Evolutionary conservation across 495 filamentous ascomycete genomes (phyloP).

Genomic region (Penicillium tannophilum): DNA sequence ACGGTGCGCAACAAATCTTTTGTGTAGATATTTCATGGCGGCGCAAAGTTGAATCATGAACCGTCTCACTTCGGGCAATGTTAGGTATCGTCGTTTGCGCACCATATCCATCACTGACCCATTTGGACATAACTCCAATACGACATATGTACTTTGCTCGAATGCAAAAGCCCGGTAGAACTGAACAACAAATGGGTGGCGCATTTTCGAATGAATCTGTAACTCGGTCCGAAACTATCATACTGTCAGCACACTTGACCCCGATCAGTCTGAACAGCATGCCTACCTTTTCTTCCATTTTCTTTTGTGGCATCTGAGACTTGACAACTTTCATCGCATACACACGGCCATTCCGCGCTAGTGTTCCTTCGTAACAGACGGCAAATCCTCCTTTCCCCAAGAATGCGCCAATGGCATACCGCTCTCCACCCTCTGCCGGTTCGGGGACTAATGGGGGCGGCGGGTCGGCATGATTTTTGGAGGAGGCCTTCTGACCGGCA

Average conservation of each 20-base stretch:
- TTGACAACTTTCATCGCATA: constrained; percentile 91
- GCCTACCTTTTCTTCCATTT: constrained; percentile 83
- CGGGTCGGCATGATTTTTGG: constrained; percentile 67
- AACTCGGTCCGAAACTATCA: constrained; percentile 92
- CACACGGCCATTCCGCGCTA: constrained; percentile 62
- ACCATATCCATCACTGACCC: constrained; percentile 99
- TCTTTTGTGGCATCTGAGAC: constrained; percentile 81
- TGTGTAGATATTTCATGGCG: constrained; percentile 96
- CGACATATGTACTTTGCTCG: constrained; percentile 83
- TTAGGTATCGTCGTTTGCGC: constrained; percentile 80
- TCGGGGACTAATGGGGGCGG: constrained; percentile 78
- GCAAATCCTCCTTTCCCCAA: constrained; percentile 96
- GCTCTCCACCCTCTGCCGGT: constrained; percentile 70
- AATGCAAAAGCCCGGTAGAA: constrained; percentile 95
- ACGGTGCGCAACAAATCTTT: constrained; percentile 90
- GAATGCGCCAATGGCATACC: constrained; percentile 79
- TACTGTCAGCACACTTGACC: constrained; percentile 33
- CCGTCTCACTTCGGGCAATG: constrained; percentile 86
- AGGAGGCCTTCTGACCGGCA: constrained; percentile 41
- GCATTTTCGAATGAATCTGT: constrained; percentile 97
- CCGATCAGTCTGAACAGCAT: background rate
- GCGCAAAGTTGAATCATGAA: constrained; percentile 93
- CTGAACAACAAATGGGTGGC: constrained; percentile 89
- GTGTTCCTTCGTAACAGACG: constrained; percentile 79
- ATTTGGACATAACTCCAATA: constrained; percentile 91